Evolutionary conservation across 495 filamentous ascomycete genomes (phyloP).

Genomic region (Zalerion maritima): DNA sequence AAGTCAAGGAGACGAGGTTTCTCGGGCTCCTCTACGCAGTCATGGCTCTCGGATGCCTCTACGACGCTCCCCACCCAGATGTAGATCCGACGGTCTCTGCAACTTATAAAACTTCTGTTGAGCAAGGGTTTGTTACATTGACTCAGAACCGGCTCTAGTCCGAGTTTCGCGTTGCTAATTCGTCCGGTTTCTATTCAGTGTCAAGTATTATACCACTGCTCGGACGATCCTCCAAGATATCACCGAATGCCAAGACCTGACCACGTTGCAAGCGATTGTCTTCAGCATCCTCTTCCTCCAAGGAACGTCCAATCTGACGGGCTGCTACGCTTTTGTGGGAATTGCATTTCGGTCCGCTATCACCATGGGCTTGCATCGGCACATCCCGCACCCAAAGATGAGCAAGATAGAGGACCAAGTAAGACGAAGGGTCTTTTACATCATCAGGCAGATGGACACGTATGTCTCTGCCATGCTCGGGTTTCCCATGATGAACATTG

Average conservation of each 20-base stretch:
- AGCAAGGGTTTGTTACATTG: slow-evolving; percentile 64
- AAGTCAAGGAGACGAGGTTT: slow-evolving; percentile 63
- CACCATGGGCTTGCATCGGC: slow-evolving; percentile 77
- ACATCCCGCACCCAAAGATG: slow-evolving; percentile 52
- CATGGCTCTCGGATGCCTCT: slow-evolving; percentile 78
- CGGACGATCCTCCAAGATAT: slow-evolving; percentile 67
- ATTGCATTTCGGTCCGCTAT: slow-evolving; percentile 76
- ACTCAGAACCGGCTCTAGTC: slow-evolving; percentile 3
- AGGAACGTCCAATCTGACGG: slow-evolving; percentile 77
- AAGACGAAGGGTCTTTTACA: slow-evolving; percentile 78
- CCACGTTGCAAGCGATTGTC: slow-evolving; percentile 69
- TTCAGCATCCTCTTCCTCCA: slow-evolving; percentile 93
- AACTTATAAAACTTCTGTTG: slow-evolving; percentile 54
- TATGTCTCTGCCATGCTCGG: slow-evolving; percentile 84
- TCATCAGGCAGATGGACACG: slow-evolving; percentile 83
- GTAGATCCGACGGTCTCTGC: slow-evolving; percentile 13
- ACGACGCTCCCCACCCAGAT: slow-evolving; percentile 39
- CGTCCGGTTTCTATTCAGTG: slow-evolving; percentile 30
- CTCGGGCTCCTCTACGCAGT: slow-evolving; percentile 72
- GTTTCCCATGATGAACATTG: slow-evolving; percentile 67
- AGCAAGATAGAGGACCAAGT: slow-evolving; percentile 74
- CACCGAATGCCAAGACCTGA: slow-evolving; percentile 79
- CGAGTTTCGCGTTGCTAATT: not conserved
- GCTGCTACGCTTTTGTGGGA: slow-evolving; percentile 86
- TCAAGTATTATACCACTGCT: slow-evolving; percentile 72